These are phyloP conservation scores for Tanacetum coccineum DNA, from an alignment of 129 eudicot genomes.

Conservation along the genomic window DNA sequence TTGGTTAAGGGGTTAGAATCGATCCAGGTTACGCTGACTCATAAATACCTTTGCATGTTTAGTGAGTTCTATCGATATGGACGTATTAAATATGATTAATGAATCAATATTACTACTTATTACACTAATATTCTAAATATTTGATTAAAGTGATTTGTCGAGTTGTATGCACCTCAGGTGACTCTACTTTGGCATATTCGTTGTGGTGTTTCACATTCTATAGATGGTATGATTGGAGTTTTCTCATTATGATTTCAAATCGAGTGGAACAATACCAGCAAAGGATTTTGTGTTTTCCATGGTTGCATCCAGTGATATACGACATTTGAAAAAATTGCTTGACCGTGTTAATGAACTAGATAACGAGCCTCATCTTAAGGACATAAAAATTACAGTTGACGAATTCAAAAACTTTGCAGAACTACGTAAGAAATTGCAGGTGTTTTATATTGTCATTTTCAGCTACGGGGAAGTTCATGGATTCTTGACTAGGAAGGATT, in stretches of 20 bases:
- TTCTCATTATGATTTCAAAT: slow-evolving; percentile 73
- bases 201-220: background rate
- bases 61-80: no score
- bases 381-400: slow-evolving; percentile 51
- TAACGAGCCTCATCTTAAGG: slow-evolving; percentile 44
- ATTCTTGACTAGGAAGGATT: slow-evolving; percentile 56
- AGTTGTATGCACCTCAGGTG: no score
- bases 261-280: slow-evolving; percentile 68
- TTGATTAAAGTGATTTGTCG: no score
- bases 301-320: slow-evolving; percentile 87
- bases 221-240: slow-evolving; percentile 77
- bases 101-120: no score
- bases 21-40: no score
- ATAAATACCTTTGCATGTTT: no score
- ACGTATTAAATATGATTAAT: no score
- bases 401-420: slow-evolving; percentile 75
- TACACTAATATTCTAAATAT: no score
- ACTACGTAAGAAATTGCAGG: slow-evolving; percentile 55
- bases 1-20: no score
- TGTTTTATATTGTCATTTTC: slow-evolving; percentile 71
- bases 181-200: background rate
- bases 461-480: slow-evolving; percentile 69
- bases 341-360: slow-evolving; percentile 74
- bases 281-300: slow-evolving; percentile 82
- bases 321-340: slow-evolving; percentile 57